phyloP scores from a whole-genome alignment of 768 basidiomycete species.

The Hericium coralloides region DNA sequence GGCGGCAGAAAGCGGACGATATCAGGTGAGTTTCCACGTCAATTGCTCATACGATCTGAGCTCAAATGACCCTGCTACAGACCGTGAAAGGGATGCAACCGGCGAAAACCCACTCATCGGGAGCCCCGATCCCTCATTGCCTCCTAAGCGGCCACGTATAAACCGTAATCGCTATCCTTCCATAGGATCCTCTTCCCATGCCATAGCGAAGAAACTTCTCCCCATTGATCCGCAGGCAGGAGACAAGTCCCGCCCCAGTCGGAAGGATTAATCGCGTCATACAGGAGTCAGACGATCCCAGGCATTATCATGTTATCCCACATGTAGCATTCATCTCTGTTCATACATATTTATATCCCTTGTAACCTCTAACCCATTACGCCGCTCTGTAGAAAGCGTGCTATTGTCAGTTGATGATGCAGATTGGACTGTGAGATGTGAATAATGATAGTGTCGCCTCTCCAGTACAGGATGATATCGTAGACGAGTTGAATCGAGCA shows the following conservation, averaged over 20 bases:
- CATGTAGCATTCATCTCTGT: slow-evolving; percentile 1
- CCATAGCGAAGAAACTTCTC: slow-evolving; percentile 47
- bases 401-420: neutral
- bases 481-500: slow-evolving; percentile 10
- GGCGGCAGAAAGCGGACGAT: slow-evolving; percentile 54
- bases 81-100: slow-evolving; percentile 54
- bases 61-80: slow-evolving; percentile 23
- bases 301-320: slow-evolving; percentile 1
- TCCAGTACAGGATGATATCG: neutral
- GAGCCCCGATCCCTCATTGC: slow-evolving; percentile 30
- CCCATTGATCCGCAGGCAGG: slow-evolving; percentile 54
- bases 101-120: slow-evolving; percentile 22
- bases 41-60: neutral
- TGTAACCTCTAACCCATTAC: neutral
- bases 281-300: neutral
- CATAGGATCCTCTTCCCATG: slow-evolving; percentile 22
- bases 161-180: slow-evolving; percentile 41
- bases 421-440: neutral
- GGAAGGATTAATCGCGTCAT: slow-evolving; percentile 38
- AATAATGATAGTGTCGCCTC: neutral
- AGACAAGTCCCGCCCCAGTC: slow-evolving; percentile 42
- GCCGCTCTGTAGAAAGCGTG: neutral
- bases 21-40: slow-evolving; percentile 43
- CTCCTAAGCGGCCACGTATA: slow-evolving; percentile 54
- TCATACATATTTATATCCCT: neutral